Conservation (phyloP, 2,329 filamentous ascomycete genomes). For the Epichloe baconii region DNA sequence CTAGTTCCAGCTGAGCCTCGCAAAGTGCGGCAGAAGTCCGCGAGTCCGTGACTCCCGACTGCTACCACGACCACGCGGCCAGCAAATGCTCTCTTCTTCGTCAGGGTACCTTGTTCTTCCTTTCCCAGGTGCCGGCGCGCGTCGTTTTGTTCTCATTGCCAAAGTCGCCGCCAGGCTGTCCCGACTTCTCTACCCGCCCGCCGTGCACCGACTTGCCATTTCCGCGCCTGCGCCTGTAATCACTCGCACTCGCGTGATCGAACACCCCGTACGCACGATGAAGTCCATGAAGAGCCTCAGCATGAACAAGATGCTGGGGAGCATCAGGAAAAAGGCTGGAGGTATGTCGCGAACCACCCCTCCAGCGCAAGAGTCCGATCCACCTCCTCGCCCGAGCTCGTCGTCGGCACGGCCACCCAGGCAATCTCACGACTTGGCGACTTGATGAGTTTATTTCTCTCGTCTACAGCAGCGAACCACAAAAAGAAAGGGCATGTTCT, state of each 20-base stretch:
- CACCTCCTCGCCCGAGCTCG: not conserved
- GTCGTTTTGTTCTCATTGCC: not conserved
- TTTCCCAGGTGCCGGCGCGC: not conserved
- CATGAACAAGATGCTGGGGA: conserved; percentile 43
- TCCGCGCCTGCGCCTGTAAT: not conserved
- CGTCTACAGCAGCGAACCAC: no score
- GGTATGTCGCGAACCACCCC: conserved; percentile 8
- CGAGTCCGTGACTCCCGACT: not conserved
- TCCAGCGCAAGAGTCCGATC: not conserved
- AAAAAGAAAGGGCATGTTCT: not conserved
- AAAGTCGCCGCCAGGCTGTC: not conserved
- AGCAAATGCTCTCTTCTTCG: no score
- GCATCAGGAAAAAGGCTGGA: conserved; percentile 36
- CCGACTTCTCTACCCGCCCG: not conserved
- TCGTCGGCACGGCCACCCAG: not conserved
- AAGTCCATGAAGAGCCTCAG: conserved; percentile 39
- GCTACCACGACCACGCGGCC: not conserved
- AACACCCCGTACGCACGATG: conserved; percentile 15
- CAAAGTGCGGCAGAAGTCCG: not conserved
- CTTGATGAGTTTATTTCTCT: not conserved
- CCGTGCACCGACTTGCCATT: no score
- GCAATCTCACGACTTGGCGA: not conserved
- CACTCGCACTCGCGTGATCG: not conserved
- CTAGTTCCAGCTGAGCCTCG: not conserved
- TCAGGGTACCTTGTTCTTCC: not conserved